Percentiles rank a stretch among this genome's conserved stretches.
These are phyloP conservation scores for Metschnikowia picachoensis DNA, from an alignment of 805 yeast genomes.

Conservation along the genomic window DNA sequence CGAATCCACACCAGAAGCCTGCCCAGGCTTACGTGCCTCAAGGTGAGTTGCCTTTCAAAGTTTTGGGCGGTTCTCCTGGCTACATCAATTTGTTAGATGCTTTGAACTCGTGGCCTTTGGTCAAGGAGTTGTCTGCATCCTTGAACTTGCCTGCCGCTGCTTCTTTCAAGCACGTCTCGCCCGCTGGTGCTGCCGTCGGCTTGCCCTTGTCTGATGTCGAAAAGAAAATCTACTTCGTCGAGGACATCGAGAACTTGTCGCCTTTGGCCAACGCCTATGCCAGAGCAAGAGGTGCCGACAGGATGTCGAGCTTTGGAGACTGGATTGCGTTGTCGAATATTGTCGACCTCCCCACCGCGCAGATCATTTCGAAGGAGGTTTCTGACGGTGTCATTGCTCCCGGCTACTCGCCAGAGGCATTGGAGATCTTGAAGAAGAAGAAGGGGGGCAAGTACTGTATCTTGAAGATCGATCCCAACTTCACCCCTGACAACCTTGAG, in stretches of 20 bases:
- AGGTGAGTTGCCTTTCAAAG: constrained; percentile 92
- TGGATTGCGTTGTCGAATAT: constrained; percentile 95
- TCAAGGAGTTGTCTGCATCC: constrained; percentile 91
- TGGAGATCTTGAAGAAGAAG: constrained; percentile 83
- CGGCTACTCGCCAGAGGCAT: constrained; percentile 89
- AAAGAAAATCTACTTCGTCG: constrained; percentile 92
- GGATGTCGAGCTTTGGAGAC: constrained; percentile 99
- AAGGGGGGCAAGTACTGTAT: constrained; percentile 97
- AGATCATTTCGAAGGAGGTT: constrained; percentile 95
- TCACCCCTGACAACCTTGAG: constrained; percentile 74
- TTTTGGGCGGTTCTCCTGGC: constrained; percentile 92
- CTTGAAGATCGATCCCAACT: constrained; percentile 93
- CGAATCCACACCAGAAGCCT: constrained; percentile 98
- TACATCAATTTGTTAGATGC: constrained; percentile 96
- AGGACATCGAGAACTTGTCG: constrained; percentile 89
- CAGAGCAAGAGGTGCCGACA: constrained; percentile 99
- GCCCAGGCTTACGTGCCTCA: constrained; percentile 91
- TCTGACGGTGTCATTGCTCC: constrained; percentile 99
- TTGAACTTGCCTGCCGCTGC: constrained; percentile 98
- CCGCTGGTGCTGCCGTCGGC: constrained; percentile 99
- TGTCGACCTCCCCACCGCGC: constrained; percentile 95
- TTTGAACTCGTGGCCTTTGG: constrained; percentile 97
- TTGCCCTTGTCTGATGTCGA: constrained; percentile 86
- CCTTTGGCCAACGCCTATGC: constrained; percentile 98
- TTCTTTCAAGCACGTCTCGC: constrained; percentile 96